Conservation (phyloP, 441 rosid species). For the Mallotus japonicus region DNA sequence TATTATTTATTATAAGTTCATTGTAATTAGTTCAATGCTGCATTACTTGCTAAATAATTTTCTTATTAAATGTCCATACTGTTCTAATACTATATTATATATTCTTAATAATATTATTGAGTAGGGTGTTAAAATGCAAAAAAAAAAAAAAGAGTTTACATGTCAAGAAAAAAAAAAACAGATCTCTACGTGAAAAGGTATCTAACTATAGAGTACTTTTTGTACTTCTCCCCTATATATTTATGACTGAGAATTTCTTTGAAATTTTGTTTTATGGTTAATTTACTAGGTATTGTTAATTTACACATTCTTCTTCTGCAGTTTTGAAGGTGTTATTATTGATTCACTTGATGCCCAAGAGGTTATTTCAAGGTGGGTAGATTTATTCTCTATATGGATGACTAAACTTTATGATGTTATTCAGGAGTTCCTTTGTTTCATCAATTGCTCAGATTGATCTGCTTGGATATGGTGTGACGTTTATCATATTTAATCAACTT, state of each 20-base stretch:
- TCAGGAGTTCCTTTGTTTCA: slow-evolving; percentile 18
- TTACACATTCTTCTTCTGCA: slow-evolving; percentile 32
- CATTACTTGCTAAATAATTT: no score
- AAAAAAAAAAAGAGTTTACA: no score
- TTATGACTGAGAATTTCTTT: neutral
- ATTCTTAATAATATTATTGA: no score
- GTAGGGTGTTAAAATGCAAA: no score
- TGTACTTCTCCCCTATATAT: neutral
- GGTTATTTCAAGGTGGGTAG: slow-evolving; percentile 66
- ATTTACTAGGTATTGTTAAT: slow-evolving; percentile 13
- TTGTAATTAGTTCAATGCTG: no score
- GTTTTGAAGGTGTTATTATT: slow-evolving; percentile 86
- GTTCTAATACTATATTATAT: no score
- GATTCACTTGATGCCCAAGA: slow-evolving; percentile 85
- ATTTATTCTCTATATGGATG: slow-evolving; percentile 19
- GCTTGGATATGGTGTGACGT: neutral
- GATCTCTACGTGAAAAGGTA: no score
- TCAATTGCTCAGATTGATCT: slow-evolving; percentile 14
- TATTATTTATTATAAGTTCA: no score
- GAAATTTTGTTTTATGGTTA: slow-evolving; percentile 14
- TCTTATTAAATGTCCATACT: no score
- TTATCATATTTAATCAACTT: neutral
- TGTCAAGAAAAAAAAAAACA: no score
- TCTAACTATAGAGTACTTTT: no score
- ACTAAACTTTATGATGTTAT: neutral